phyloP scores from a whole-genome alignment of 2,329 filamentous ascomycete genomes.

The Blumeriella jaapii region DNA sequence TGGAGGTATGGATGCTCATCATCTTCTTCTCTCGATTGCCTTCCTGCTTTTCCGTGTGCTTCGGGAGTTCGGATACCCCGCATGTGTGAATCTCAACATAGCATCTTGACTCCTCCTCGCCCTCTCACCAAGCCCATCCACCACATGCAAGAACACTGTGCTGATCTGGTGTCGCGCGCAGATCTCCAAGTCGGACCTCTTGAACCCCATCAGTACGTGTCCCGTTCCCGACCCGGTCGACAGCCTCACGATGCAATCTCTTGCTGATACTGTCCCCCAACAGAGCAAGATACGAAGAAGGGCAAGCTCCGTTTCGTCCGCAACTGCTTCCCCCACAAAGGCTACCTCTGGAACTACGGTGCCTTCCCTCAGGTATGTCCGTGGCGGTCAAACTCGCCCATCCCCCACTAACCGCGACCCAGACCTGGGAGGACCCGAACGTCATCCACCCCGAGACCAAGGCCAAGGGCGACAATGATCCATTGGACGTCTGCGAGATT shows the following conservation, averaged over 20 bases:
- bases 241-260: too few species aligned
- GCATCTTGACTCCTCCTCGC: constrained; percentile 3
- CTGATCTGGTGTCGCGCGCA: constrained; percentile 29
- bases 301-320: constrained; percentile 98
- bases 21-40: neutral
- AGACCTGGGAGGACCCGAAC: constrained; percentile 99
- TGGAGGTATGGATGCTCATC: constrained; percentile 80
- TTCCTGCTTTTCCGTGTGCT: constrained; percentile 5
- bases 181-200: constrained; percentile 97
- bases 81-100: constrained; percentile 5
- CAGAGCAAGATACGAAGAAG: constrained; percentile 99
- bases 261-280: neutral
- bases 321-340: constrained; percentile 99
- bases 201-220: constrained; percentile 30
- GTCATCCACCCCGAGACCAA: constrained; percentile 95
- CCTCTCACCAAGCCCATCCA: neutral
- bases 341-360: constrained; percentile 99
- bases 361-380: constrained; percentile 84
- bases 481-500: constrained; percentile 98
- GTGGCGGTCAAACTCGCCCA: neutral
- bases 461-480: constrained; percentile 98
- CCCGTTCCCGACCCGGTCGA: neutral
- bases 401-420: neutral
- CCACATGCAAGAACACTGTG: constrained; percentile 1
- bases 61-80: too few species aligned